phyloP scores from a whole-genome alignment of 1,284 basidiomycete genomes.

The Ganoderma leucocontextum region DNA sequence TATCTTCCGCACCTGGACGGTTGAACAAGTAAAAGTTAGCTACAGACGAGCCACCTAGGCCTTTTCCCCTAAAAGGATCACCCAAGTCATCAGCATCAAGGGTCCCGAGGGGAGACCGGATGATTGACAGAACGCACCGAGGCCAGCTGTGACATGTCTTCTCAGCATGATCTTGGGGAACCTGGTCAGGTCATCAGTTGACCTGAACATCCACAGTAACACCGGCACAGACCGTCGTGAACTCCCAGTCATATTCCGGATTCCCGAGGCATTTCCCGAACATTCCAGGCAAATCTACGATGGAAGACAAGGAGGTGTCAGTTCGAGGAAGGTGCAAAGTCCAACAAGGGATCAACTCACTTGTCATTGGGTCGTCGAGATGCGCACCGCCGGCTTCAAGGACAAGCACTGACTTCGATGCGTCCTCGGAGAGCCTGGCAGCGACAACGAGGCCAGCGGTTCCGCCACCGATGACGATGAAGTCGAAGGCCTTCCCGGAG shows the following conservation, averaged over 20 bases:
- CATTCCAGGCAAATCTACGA: not conserved
- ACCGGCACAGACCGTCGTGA: conserved; percentile 4
- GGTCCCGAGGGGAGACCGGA: not conserved
- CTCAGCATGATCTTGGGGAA: not conserved
- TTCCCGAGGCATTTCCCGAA: conserved; percentile 3
- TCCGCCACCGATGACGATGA: conserved; percentile 9
- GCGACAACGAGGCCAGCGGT: conserved; percentile 39
- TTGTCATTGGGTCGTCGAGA: conserved; percentile 41
- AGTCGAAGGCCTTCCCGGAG: conserved; percentile 12
- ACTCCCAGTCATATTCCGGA: conserved; percentile 29
- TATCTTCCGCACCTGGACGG: conserved; percentile 22
- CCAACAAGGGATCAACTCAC: conserved; percentile 23
- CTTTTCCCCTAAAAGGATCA: conserved; percentile 21
- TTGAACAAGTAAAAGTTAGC: conserved; percentile 30
- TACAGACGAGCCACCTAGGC: conserved; percentile 29
- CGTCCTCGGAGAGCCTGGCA: conserved; percentile 37
- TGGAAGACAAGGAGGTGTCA: not conserved
- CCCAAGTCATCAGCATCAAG: not conserved
- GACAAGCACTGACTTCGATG: conserved; percentile 43
- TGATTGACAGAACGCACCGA: not conserved
- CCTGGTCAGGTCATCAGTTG: not conserved
- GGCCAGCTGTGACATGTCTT: not conserved
- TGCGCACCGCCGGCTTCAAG: conserved; percentile 50
- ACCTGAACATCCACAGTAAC: not conserved
- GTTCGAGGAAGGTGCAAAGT: conserved; percentile 1